Evolutionary conservation across 257 asterid genomes (phyloP), one percentile per base, ranked within the genome.

Genomic region (Nicotiana tabacum): DNA sequence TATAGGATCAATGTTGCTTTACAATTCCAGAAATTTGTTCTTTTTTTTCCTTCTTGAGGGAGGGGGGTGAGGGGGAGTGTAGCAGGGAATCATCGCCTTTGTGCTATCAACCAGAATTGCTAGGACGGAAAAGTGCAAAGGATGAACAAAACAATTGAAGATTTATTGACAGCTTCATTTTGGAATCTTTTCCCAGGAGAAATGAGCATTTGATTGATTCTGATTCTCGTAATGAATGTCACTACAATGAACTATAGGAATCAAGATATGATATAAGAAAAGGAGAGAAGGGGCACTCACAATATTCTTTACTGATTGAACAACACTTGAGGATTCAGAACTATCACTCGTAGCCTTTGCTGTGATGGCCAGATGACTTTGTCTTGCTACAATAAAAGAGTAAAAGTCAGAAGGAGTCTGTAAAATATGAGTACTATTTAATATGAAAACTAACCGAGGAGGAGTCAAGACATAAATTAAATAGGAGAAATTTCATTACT

Each of bases 261-360:
- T 30, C 39, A 24, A 10, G 53, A 12, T 21, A 83, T 56, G 57
- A 62, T 67, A 53, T 7, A 10, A 21, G 4, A 18, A 37, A 48
- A 72, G 72, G 76, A 64, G 74, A 66, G 78, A 67, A 39, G 77
- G 85, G 82, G 82, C 21, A 89, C 97, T 92, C 90, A 95, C 98
- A 83, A 88, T 74, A 90, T 86, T 85, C 86, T 89, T 94, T 51
- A 93, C 85, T 68, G 92, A 90, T 84, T 95, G 88, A 79, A 90
- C 85, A 32, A 91, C 77, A 77, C 84, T 87, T 24, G 77, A 57
- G 11, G 92, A 53, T 78, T 91, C 98, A 21, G 93, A 86, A 85
- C 90, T 85, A 78, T 90, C 94, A 21, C 90, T 87, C 0, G 94
- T 86, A 55, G 99, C 98, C 90, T 92, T 95, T 58, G 91, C 87